Base-by-base conservation (phyloP, 495 filamentous ascomycete species). In the Aeminium ludgeri region DNA sequence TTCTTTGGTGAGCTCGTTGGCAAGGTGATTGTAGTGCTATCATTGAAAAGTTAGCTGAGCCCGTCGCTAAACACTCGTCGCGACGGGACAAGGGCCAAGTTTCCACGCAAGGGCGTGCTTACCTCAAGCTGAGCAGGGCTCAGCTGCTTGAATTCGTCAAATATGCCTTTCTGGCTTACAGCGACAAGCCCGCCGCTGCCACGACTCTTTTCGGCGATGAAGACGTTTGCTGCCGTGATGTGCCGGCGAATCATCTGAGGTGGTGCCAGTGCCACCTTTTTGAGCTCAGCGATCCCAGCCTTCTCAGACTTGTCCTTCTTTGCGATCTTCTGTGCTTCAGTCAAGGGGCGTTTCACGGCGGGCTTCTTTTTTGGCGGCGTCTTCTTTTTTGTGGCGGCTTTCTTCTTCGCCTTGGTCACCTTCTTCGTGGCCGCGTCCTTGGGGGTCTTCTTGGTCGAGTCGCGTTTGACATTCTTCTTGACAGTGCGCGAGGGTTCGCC, bases 1-100 rank as follows among this genome's bases (percentile, higher is more conserved):
- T 7, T 53, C 51, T 16, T 63, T 51, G 28, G 55, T 65, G 49
- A 69, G 72, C 41, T 68, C 45, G 20, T 59, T 59, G 28, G 67
- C 72, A 23, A 66, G 55, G 25, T 67, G 61, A 46, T 66, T 63
- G 46, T 68, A 72, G 50, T 58, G 56, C 69, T 68, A 41, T 10
- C n/a, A 25, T 25, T 25, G 23, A 60, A 10, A 23, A 8, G 23
- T 25, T 3, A 25, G 23, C 23, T 25, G 23, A 25, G 23, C 8
- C 8, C 23, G 23, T 25, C 23, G 3, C 23, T 4, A 25, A 25
- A 25, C 4, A 8, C 3, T 25, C 8, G 4, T 3, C 23, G 3
- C 4, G 23, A 3, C 4, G 23, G 4, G 8, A 8, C 23, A 25
- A 25, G 23, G 23, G 23, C 23, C 23, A 25, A 8, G 8, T 25